Percentiles rank a stretch among this genome's conserved stretches.
These are phyloP conservation scores for Aspergillus jensenii DNA, from an alignment of 2,329 filamentous ascomycete species.

Conservation along the genomic window DNA sequence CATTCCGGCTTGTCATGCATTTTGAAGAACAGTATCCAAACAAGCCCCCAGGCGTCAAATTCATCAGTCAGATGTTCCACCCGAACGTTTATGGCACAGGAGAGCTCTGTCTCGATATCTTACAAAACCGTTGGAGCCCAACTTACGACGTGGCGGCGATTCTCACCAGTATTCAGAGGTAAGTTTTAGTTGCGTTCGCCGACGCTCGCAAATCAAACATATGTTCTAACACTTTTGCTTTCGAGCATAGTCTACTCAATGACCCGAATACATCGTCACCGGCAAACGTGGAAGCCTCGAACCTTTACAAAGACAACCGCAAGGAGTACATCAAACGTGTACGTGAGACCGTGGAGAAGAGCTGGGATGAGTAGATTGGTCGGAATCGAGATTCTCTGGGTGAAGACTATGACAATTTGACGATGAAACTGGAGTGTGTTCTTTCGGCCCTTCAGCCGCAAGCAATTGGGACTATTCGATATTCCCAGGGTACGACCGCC, in stretches of 20 bases:
- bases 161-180: constrained; percentile 97
- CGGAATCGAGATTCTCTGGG: not conserved
- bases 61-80: constrained; percentile 99
- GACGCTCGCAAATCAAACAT: not conserved
- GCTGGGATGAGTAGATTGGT: constrained; percentile 81
- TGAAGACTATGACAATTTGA: constrained; percentile 2
- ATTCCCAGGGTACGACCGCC: constrained; percentile 13
- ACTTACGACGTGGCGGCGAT: constrained; percentile 98
- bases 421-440: constrained; percentile 10
- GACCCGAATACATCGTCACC: constrained; percentile 98
- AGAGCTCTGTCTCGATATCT: constrained; percentile 91
- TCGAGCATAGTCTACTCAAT: constrained; percentile 74
- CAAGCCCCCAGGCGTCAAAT: constrained; percentile 96
- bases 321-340: constrained; percentile 96
- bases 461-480: constrained; percentile 5
- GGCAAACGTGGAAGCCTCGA: constrained; percentile 96
- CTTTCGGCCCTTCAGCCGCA: constrained; percentile 5
- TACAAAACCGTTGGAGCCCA: constrained; percentile 98
- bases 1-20: constrained; percentile 96
- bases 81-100: constrained; percentile 97
- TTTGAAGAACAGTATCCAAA: constrained; percentile 99
- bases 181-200: constrained; percentile 18
- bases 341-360: constrained; percentile 96
- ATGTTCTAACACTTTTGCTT: not conserved
- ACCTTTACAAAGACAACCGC: constrained; percentile 96